Evolutionary conservation across 164 flowering plant species (phyloP).

Genomic region (Warburgia ugandensis): DNA sequence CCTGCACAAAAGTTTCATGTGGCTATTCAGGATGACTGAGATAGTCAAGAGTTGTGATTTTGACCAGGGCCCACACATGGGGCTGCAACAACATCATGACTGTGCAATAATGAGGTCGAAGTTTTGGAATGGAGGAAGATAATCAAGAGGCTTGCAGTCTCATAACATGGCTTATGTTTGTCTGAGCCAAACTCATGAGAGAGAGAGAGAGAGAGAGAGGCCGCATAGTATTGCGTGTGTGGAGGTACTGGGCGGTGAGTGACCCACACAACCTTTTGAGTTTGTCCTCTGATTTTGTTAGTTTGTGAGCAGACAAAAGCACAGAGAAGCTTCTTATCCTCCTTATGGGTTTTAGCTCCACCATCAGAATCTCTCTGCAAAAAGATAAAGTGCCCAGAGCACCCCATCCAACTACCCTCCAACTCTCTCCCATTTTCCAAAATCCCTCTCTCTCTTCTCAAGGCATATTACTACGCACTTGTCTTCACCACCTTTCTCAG

Average conservation of each 20-base stretch:
- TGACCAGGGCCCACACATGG: too few species aligned
- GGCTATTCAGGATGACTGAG: too few species aligned
- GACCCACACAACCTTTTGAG: background rate
- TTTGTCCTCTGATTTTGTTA: constrained; percentile 3
- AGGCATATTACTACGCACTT: background rate
- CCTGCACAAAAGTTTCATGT: too few species aligned
- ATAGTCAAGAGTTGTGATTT: too few species aligned
- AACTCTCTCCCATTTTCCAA: background rate
- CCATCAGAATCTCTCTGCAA: background rate
- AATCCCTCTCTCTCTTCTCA: background rate
- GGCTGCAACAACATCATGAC: too few species aligned
- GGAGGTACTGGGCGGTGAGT: background rate
- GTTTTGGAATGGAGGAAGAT: too few species aligned
- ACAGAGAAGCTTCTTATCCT: constrained; percentile 7
- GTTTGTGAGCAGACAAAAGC: constrained; percentile 4
- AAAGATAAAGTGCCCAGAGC: background rate
- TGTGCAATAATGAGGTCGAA: too few species aligned
- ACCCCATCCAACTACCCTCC: too few species aligned
- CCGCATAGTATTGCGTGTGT: too few species aligned
- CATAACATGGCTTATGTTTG: too few species aligned
- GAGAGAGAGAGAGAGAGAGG: background rate
- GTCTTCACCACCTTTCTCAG: background rate
- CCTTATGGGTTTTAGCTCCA: background rate
- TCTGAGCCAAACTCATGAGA: too few species aligned
- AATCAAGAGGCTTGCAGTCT: too few species aligned